Percentiles rank a stretch among this genome's conserved stretches.
These are phyloP conservation scores for Leccinum subatratum DNA, from an alignment of 1,284 basidiomycete species.

Conservation along the genomic window DNA sequence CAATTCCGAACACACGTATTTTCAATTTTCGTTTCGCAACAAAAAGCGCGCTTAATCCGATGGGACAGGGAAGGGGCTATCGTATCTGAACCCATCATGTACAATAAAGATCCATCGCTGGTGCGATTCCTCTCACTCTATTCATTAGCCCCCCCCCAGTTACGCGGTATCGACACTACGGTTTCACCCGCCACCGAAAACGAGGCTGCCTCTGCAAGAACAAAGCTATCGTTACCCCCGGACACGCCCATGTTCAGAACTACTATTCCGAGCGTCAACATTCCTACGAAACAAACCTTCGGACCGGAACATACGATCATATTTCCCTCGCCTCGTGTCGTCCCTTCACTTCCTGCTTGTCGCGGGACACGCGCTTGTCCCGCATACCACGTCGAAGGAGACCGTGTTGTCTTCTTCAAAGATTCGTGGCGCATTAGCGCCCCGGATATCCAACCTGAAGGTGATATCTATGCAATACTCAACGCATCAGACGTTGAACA, in stretches of 20 bases:
- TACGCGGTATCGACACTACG: background rate
- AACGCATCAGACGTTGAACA: background rate
- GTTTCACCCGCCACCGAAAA: background rate
- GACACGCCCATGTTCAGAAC: background rate
- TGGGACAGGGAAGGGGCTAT: conserved; percentile 2
- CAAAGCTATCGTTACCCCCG: background rate
- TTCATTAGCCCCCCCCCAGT: background rate
- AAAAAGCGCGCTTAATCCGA: background rate
- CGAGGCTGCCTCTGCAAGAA: background rate
- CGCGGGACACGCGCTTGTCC: background rate
- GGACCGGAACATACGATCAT: background rate
- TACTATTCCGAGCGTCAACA: background rate
- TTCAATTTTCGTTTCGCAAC: background rate
- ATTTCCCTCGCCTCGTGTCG: background rate
- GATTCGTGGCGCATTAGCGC: background rate
- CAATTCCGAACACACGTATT: conserved; percentile 1
- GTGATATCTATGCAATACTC: background rate
- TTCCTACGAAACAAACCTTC: background rate
- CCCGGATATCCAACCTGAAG: background rate
- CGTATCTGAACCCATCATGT: background rate
- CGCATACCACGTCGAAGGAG: background rate
- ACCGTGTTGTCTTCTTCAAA: background rate
- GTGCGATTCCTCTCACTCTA: background rate
- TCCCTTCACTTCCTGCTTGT: background rate
- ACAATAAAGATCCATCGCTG: background rate